Base-by-base conservation (phyloP, 179 eudicot genomes). In the Beta macrorhiza region DNA sequence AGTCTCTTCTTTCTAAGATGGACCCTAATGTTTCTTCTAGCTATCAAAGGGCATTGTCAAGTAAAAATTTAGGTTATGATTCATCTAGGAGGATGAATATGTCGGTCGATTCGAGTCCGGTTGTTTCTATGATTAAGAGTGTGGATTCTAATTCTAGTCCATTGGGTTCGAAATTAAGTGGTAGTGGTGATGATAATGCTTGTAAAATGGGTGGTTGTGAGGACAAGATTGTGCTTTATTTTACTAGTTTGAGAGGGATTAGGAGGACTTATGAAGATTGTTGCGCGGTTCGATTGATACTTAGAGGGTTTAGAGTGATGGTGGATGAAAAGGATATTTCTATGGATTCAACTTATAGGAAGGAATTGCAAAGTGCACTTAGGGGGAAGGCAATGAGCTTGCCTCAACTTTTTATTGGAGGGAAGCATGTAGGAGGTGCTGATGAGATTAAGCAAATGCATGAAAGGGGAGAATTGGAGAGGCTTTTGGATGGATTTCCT, bases 181-280 rank as follows among this genome's bases (percentile, higher is more conserved):
- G 55, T 67, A 76, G 67, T 45, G 67, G 55, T 52, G 45, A 22
- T 25, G 77, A 15, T 37, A 72, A 32, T 84, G 81, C 74, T 44
- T 9, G 81, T 63, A 56, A 51, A 77, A 62, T 87, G 32, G 69
- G 61, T 0, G 88, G 88, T 44, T 81, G 82, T 47, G 92, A 93
- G 65, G 90, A 92, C 74, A 92, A 88, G 62, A 82, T 97, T 81
- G 95, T 97, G 42, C 55, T 97, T 85, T 97, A 97, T 80, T 86
- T 84, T 78, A 97, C 99, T 29, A 92, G 91, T 82, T 82, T 97
- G 89, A 91, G 98, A 67, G 95, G 98, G 51, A 97, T 97, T 80
- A 86, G 99, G 76, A 91, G 91, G 84, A 97, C 97, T n/a, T 94
- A 86, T 68, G 98, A 97, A 58, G 98, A 97, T 85, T 97, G 99